Conservation (phyloP, 148 eudicot genomes). For the Suaeda aralocaspica region DNA sequence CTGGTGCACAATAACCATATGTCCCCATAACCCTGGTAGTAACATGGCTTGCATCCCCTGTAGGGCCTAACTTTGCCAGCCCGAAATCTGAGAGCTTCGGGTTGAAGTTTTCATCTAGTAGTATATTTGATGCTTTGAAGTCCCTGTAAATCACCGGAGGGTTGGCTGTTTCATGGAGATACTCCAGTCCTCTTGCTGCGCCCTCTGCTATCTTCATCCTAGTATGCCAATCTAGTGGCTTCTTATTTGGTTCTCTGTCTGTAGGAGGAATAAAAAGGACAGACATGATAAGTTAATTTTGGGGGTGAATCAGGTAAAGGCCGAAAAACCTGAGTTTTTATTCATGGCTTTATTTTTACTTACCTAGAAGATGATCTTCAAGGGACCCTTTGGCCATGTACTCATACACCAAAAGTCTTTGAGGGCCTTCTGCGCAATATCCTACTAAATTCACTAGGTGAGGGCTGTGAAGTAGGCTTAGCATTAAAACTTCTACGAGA, state of each 20-base stretch:
- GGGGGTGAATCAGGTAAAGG: background rate
- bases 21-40: conserved; percentile 84
- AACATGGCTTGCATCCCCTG: conserved; percentile 56
- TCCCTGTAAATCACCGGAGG: conserved; percentile 83
- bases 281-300: background rate
- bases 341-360: too few species aligned
- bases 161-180: conserved; percentile 69
- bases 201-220: conserved; percentile 73
- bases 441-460: conserved; percentile 73
- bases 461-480: conserved; percentile 67
- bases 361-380: conserved; percentile 77
- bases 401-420: conserved; percentile 69
- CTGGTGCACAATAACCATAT: conserved; percentile 87
- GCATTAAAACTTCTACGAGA: conserved; percentile 68
- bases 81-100: conserved; percentile 90
- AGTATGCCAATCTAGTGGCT: conserved; percentile 60
- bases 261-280: background rate
- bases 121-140: conserved; percentile 79
- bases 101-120: conserved; percentile 52
- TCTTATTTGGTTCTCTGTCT: conserved; percentile 37
- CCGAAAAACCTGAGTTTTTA: too few species aligned
- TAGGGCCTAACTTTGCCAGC: conserved; percentile 71
- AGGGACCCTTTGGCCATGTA: conserved; percentile 81
- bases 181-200: conserved; percentile 78
- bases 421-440: conserved; percentile 72